These are phyloP conservation scores for Rhodotorula graminis DNA, from an alignment of 768 basidiomycete species.

Conservation along the genomic window DNA sequence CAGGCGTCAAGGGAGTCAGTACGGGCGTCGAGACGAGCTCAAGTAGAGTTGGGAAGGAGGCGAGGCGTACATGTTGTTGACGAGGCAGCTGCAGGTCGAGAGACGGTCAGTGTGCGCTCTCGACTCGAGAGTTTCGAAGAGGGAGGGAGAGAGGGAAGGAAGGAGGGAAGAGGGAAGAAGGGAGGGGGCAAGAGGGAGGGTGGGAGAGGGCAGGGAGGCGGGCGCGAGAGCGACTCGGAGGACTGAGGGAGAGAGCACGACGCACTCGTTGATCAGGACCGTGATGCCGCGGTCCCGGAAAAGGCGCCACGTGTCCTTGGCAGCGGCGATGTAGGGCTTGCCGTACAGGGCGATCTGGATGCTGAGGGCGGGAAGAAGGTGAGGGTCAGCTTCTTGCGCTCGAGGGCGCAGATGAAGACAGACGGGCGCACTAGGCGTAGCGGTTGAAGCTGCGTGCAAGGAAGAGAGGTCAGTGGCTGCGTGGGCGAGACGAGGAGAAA, in stretches of 20 bases:
- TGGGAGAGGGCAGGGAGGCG: too few relatives aligned
- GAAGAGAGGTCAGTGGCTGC: background rate
- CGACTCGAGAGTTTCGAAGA: background rate
- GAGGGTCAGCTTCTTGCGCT: too few relatives aligned
- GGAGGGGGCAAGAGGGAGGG: too few relatives aligned
- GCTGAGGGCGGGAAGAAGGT: background rate
- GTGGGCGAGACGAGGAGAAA: background rate
- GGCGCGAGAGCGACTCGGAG: too few relatives aligned
- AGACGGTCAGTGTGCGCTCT: background rate
- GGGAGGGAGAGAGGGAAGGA: too few relatives aligned
- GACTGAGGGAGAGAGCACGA: background rate
- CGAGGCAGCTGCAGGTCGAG: background rate
- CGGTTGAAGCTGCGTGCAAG: background rate
- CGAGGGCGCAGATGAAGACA: too few relatives aligned
- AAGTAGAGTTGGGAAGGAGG: background rate
- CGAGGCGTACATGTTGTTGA: conserved; percentile 14
- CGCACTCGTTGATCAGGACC: conserved; percentile 42
- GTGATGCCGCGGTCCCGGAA: conserved; percentile 42
- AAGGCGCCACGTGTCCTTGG: conserved; percentile 41
- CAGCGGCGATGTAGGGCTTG: conserved; percentile 41
- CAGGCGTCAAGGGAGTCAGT: background rate
- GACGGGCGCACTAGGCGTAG: conserved; percentile 37
- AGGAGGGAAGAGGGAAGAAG: too few relatives aligned
- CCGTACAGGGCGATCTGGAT: conserved; percentile 36
- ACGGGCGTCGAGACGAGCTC: too few relatives aligned